These are phyloP conservation scores for Cercospora zeae-maydis DNA, from an alignment of 2,329 filamentous ascomycete species.

Conservation along the genomic window DNA sequence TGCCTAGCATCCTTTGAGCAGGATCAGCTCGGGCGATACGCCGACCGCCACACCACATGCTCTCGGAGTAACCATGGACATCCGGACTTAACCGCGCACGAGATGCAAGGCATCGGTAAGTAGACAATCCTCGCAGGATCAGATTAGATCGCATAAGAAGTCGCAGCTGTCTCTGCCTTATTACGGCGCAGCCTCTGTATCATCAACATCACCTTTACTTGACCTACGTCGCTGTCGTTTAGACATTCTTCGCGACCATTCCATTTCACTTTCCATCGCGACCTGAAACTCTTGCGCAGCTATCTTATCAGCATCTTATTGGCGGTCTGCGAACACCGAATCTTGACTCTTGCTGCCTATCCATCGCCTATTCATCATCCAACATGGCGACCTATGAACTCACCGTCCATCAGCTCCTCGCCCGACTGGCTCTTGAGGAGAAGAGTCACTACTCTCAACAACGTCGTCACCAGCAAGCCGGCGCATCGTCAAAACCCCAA, in stretches of 20 bases:
- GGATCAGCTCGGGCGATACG: neutral
- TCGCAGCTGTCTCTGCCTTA: slow-evolving; percentile 10
- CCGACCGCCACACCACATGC: neutral
- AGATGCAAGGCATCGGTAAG: neutral
- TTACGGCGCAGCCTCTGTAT: slow-evolving; percentile 3
- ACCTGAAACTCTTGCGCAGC: neutral
- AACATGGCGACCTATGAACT: slow-evolving; percentile 26
- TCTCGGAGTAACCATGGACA: slow-evolving; percentile 7
- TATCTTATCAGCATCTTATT: neutral
- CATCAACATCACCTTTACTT: slow-evolving; percentile 2
- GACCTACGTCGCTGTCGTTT: neutral
- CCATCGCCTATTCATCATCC: neutral
- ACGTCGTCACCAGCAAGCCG: neutral
- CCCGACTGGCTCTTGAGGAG: slow-evolving; percentile 21
- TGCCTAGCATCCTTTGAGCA: neutral
- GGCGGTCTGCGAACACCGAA: too few species aligned
- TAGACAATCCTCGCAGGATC: slow-evolving; percentile 9
- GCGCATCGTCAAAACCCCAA: neutral
- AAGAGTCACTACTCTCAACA: neutral
- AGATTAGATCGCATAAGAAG: slow-evolving; percentile 21
- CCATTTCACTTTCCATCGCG: neutral
- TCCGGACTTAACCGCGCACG: slow-evolving; percentile 2
- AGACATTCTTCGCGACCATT: neutral
- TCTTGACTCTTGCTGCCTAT: too few species aligned
- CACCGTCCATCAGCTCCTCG: slow-evolving; percentile 24